phyloP scores from a whole-genome alignment of 805 yeast genomes.

The Saturnispora mendoncae region DNA sequence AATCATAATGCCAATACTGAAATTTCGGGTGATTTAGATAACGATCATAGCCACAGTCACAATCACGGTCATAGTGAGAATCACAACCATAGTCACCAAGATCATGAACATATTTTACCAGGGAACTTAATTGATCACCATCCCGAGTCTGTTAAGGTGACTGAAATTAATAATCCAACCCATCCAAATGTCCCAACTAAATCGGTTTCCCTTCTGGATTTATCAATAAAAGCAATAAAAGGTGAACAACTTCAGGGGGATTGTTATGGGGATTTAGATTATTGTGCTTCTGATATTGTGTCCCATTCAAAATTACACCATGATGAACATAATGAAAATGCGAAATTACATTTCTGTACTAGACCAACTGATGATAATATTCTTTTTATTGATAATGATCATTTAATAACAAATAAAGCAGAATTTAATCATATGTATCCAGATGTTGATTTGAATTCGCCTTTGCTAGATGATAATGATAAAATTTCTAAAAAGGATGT shows the following conservation, averaged over 20 bases:
- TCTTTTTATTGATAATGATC: slow-evolving; percentile 24
- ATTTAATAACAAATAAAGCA: slow-evolving; percentile 20
- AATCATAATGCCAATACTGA: background rate
- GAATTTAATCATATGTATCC: slow-evolving; percentile 24
- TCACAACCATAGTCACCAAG: slow-evolving; percentile 8
- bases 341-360: slow-evolving; percentile 27
- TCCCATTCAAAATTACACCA: slow-evolving; percentile 19
- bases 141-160: background rate
- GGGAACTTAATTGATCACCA: too few species aligned
- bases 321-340: slow-evolving; percentile 4
- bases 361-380: slow-evolving; percentile 28
- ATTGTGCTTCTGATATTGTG: slow-evolving; percentile 22
- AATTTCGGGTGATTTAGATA: slow-evolving; percentile 9
- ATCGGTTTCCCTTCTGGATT: slow-evolving; percentile 21
- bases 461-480: slow-evolving; percentile 17
- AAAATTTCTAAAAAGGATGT: slow-evolving; percentile 1
- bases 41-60: slow-evolving; percentile 15
- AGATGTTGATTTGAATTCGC: slow-evolving; percentile 27
- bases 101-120: background rate
- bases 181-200: slow-evolving; percentile 1
- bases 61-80: slow-evolving; percentile 6
- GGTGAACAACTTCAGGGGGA: slow-evolving; percentile 24
- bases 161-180: background rate
- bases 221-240: slow-evolving; percentile 25
- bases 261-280: slow-evolving; percentile 27